These are phyloP conservation scores for Mycotypha africana DNA, from an alignment of 371 early-diverging fungal species.

Conservation along the genomic window DNA sequence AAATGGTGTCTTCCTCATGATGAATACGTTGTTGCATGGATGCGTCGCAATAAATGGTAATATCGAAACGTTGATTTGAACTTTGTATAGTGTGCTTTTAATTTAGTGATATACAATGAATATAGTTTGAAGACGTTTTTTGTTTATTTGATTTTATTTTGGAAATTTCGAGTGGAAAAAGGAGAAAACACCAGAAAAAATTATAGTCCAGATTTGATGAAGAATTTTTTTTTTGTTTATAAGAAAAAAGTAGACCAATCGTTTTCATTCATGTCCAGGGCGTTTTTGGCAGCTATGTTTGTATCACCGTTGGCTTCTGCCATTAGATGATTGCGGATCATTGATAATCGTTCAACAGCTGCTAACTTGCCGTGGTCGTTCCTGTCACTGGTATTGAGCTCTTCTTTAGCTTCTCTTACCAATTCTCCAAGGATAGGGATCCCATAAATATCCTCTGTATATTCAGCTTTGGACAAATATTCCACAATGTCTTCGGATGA, in stretches of 20 bases:
- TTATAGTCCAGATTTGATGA: too few relatives aligned
- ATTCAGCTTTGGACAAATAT: slow-evolving; percentile 24
- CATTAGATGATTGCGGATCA: slow-evolving; percentile 39
- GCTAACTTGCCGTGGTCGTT: neutral
- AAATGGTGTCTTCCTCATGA: slow-evolving; percentile 7
- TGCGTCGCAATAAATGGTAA: too few relatives aligned
- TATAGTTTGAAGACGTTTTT: too few relatives aligned
- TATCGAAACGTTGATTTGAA: too few relatives aligned
- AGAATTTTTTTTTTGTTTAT: too few relatives aligned
- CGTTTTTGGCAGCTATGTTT: slow-evolving; percentile 20
- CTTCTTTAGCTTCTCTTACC: slow-evolving; percentile 33
- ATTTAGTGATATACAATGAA: too few relatives aligned
- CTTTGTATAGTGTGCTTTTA: too few relatives aligned
- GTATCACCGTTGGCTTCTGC: slow-evolving; percentile 18
- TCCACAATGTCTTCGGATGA: slow-evolving; percentile 33
- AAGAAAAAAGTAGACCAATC: slow-evolving; percentile 23
- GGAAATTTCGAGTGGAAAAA: too few relatives aligned
- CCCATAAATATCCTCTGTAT: slow-evolving; percentile 37
- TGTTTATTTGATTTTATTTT: too few relatives aligned
- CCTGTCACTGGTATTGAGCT: slow-evolving; percentile 2
- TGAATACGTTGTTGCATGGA: too few relatives aligned
- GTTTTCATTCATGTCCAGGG: slow-evolving; percentile 13
- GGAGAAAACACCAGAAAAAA: too few relatives aligned
- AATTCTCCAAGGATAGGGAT: slow-evolving; percentile 23
- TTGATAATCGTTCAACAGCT: slow-evolving; percentile 25